Conservation (phyloP, 2,329 filamentous ascomycete species). For the Tolypocladium cylindrosporum region DNA sequence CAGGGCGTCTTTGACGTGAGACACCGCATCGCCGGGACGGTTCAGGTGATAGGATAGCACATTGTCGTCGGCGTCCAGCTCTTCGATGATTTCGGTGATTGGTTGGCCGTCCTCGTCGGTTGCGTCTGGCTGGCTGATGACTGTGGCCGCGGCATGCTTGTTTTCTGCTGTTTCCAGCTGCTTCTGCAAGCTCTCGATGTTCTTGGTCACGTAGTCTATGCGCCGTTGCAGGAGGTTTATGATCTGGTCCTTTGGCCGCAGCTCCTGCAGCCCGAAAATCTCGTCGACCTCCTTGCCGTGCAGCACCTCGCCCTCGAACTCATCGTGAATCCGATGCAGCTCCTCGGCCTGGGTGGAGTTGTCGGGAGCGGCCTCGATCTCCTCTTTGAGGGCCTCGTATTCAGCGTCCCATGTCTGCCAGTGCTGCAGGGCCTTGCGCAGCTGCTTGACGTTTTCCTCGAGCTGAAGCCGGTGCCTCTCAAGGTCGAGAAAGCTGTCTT, state of each 20-base stretch:
- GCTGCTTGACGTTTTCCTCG: constrained; percentile 59
- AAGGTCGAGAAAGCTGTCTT: constrained; percentile 52
- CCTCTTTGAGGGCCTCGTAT: constrained; percentile 81
- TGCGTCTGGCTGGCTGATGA: constrained; percentile 49
- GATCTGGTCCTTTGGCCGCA: constrained; percentile 32
- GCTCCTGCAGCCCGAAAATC: constrained; percentile 24
- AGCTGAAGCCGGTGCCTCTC: constrained; percentile 67
- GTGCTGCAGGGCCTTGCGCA: constrained; percentile 68
- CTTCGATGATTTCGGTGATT: constrained; percentile 83
- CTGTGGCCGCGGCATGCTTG: constrained; percentile 54
- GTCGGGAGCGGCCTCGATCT: constrained; percentile 50
- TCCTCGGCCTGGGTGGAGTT: constrained; percentile 34
- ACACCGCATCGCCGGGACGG: constrained; percentile 56
- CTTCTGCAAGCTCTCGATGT: constrained; percentile 64
- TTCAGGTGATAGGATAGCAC: constrained; percentile 59
- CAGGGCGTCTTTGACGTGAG: constrained; percentile 61
- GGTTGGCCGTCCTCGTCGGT: constrained; percentile 62
- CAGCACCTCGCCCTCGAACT: constrained; percentile 54
- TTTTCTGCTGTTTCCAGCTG: constrained; percentile 60
- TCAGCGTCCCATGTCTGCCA: constrained; percentile 90
- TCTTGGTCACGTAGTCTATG: constrained; percentile 82
- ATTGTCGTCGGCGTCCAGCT: constrained; percentile 85
- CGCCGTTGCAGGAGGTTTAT: constrained; percentile 57
- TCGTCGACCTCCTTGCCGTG: constrained; percentile 45
- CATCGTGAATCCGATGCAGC: constrained; percentile 45